Evolutionary conservation across 148 eudicot species (phyloP).

Genomic region (Cornus suecica): DNA sequence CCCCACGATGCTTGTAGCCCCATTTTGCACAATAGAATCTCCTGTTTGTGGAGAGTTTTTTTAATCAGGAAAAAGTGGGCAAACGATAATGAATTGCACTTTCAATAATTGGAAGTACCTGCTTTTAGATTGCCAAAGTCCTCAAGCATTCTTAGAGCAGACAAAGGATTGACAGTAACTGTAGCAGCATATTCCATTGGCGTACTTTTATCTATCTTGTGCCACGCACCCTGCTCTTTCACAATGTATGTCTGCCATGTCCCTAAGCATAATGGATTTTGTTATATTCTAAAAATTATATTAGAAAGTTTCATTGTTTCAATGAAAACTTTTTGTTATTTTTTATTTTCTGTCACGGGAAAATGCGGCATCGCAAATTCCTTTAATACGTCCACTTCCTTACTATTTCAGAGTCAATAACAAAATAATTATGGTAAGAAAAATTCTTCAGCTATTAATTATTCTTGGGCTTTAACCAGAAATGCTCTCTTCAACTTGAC

Average conservation of each 20-base stretch:
- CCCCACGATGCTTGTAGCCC: constrained; percentile 97
- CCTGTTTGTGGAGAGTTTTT: constrained; percentile 34
- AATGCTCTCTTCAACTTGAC: not conserved
- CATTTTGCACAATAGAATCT: constrained; percentile 91
- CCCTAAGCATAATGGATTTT: constrained; percentile 37
- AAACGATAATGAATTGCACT: not conserved
- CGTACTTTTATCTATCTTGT: constrained; percentile 63
- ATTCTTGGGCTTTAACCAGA: not conserved
- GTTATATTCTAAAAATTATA: constrained; percentile 12
- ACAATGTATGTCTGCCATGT: constrained; percentile 89
- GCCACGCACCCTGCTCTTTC: constrained; percentile 77
- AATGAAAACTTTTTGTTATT: not conserved
- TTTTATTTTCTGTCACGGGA: not conserved
- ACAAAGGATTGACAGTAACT: constrained; percentile 80
- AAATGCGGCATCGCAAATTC: not conserved
- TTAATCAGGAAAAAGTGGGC: constrained; percentile 11
- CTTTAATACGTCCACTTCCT: not conserved
- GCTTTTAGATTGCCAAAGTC: constrained; percentile 66
- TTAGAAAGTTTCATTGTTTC: not conserved
- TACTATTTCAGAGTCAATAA: not conserved
- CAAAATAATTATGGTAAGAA: not conserved
- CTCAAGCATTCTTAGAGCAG: constrained; percentile 80
- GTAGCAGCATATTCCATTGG: constrained; percentile 90
- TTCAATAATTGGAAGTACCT: constrained; percentile 34
- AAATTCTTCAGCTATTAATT: not conserved